Evolutionary conservation across 2,329 filamentous ascomycete species (phyloP).

Genomic region (Aotearoamyces nothofagi): DNA sequence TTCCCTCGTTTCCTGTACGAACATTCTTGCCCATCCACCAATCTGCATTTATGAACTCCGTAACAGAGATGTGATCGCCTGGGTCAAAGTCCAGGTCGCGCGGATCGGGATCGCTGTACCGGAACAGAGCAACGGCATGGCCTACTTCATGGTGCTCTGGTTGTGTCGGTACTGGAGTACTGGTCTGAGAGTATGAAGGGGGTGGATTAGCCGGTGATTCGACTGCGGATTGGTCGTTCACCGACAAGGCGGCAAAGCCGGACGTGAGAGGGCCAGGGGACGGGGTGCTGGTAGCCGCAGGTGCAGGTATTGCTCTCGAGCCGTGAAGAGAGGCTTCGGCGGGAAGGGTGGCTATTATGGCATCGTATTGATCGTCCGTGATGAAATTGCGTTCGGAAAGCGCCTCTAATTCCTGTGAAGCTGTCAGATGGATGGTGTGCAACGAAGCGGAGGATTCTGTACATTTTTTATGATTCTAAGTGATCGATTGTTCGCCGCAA

Average conservation of each 20-base stretch:
- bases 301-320: no score
- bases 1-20: constrained; percentile 72
- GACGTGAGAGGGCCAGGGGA: constrained; percentile 9
- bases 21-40: constrained; percentile 91
- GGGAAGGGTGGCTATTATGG: constrained; percentile 61
- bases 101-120: constrained; percentile 62
- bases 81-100: constrained; percentile 71
- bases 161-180: constrained; percentile 9
- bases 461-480: constrained; percentile 21
- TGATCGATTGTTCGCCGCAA: constrained; percentile 19
- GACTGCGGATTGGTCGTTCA: constrained; percentile 5
- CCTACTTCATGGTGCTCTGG: constrained; percentile 36
- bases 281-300: no score
- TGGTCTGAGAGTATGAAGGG: constrained; percentile 4
- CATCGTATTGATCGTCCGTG: constrained; percentile 57
- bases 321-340: constrained; percentile 41
- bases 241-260: constrained; percentile 7
- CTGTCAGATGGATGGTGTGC: constrained; percentile 6
- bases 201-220: no score
- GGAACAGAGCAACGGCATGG: constrained; percentile 69
- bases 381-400: constrained; percentile 75
- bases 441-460: constrained; percentile 3
- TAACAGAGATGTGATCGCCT: constrained; percentile 66
- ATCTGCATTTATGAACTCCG: constrained; percentile 90
- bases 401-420: constrained; percentile 67